Conservation (phyloP, 495 filamentous ascomycete genomes). For the Penicillium cosmopolitanum region DNA sequence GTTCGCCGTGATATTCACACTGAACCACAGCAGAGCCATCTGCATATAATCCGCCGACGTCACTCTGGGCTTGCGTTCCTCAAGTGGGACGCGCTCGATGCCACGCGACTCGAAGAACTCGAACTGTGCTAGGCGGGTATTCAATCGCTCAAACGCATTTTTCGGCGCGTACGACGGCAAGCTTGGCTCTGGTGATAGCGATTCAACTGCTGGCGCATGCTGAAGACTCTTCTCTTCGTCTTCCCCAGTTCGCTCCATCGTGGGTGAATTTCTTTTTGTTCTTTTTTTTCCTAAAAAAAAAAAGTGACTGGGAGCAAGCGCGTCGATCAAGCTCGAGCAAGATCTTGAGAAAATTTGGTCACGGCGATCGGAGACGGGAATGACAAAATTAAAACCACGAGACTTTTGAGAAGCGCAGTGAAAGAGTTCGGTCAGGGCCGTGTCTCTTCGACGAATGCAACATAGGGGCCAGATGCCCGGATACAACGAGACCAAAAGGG, state of each 20-base stretch:
- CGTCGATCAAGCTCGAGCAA: too few relatives aligned
- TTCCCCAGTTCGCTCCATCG: not conserved
- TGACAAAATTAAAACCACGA: not conserved
- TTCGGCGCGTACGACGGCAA: not conserved
- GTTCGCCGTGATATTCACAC: slow-evolving; percentile 65
- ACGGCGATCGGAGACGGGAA: not conserved
- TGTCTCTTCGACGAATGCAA: not conserved
- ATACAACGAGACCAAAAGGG: not conserved
- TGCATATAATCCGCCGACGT: slow-evolving; percentile 46
- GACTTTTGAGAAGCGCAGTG: not conserved
- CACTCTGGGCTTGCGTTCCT: slow-evolving; percentile 40
- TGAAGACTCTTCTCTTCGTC: not conserved
- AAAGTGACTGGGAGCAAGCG: too few relatives aligned
- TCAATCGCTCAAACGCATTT: slow-evolving; percentile 28
- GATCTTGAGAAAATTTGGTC: too few relatives aligned
- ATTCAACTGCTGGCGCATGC: not conserved
- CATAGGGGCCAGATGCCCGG: not conserved
- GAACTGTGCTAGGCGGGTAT: slow-evolving; percentile 38
- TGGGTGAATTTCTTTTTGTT: not conserved
- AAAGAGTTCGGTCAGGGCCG: not conserved
- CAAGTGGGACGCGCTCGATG: slow-evolving; percentile 61
- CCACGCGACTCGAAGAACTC: slow-evolving; percentile 65
- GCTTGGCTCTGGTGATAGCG: not conserved
- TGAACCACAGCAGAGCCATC: slow-evolving; percentile 65
- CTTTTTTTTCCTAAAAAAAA: too few relatives aligned